Conservation (phyloP, 2,329 filamentous ascomycete species). For the Fusarium chlamydosporum region DNA sequence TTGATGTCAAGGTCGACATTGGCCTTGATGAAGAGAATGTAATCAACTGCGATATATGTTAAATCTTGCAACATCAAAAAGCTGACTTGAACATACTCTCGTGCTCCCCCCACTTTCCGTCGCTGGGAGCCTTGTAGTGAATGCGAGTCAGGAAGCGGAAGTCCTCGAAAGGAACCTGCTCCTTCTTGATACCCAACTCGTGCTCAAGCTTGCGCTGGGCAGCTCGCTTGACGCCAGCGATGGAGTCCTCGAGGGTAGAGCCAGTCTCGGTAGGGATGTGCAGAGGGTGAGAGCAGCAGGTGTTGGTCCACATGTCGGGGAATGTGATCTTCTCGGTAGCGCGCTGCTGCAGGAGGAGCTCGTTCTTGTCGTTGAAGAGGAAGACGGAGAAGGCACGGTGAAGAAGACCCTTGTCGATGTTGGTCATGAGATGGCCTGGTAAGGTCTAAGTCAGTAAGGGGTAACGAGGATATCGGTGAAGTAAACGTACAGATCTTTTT, state of each 20-base stretch:
- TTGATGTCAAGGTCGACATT: constrained; percentile 87
- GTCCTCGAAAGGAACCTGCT: constrained; percentile 90
- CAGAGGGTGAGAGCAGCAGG: constrained; percentile 97
- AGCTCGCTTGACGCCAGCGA: constrained; percentile 89
- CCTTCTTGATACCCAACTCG: constrained; percentile 90
- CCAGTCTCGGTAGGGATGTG: constrained; percentile 94
- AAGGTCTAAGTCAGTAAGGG: constrained; percentile 32
- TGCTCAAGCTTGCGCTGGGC: constrained; percentile 95
- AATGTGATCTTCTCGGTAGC: constrained; percentile 98
- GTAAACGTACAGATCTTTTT: constrained; percentile 90
- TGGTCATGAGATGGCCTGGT: constrained; percentile 96
- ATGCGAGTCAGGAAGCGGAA: constrained; percentile 97
- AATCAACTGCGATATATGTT: constrained; percentile 77
- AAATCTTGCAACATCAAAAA: constrained; percentile 5
- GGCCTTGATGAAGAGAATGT: constrained; percentile 97
- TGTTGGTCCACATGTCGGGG: constrained; percentile 99
- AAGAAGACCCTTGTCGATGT: constrained; percentile 95
- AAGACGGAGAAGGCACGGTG: constrained; percentile 99
- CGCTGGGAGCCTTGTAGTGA: constrained; percentile 97
- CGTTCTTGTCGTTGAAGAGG: constrained; percentile 94
- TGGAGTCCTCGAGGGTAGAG: constrained; percentile 80
- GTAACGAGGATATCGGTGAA: constrained; percentile 1
- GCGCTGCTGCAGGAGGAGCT: constrained; percentile 93
- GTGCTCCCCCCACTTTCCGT: constrained; percentile 99
- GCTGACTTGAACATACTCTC: constrained; percentile 77